Evolutionary conservation across 345 rosid species (phyloP).

Genomic region (Hibiscus tridactylites): DNA sequence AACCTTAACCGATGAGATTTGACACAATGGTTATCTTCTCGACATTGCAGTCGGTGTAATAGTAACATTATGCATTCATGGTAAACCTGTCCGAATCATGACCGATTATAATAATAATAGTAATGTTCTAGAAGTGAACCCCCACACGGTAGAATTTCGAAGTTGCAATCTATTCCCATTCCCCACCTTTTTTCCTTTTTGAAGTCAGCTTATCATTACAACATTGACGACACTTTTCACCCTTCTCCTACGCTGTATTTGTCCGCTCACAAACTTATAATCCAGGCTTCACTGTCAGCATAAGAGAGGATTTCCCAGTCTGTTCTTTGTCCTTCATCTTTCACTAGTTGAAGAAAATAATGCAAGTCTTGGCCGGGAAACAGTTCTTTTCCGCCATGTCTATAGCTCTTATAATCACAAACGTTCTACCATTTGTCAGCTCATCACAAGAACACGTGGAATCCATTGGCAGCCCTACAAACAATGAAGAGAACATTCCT

Average conservation of each 20-base stretch:
- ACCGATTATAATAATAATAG: neutral
- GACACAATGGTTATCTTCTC: neutral
- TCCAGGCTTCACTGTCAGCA: neutral
- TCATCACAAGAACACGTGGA: conserved; percentile 16
- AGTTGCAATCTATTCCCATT: conserved; percentile 16
- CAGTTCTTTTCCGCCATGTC: conserved; percentile 13
- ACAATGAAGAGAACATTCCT: neutral
- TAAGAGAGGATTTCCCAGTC: neutral
- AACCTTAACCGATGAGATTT: neutral
- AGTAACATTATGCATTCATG: neutral
- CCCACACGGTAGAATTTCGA: conserved; percentile 32
- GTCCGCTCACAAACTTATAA: neutral
- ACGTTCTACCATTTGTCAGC: conserved; percentile 22
- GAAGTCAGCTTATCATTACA: conserved; percentile 5
- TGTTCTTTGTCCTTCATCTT: neutral
- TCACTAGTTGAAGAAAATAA: conserved; percentile 10
- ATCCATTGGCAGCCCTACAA: conserved; percentile 7
- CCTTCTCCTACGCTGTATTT: neutral
- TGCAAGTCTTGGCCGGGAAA: conserved; percentile 20
- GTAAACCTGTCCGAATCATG: neutral
- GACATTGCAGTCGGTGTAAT: neutral
- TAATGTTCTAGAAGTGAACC: conserved; percentile 18
- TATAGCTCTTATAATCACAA: conserved; percentile 9
- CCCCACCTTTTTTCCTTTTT: conserved; percentile 9
- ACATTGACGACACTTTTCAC: neutral